Conservation (phyloP, 106 monocot species). For the Platanthera guangdongensis region DNA sequence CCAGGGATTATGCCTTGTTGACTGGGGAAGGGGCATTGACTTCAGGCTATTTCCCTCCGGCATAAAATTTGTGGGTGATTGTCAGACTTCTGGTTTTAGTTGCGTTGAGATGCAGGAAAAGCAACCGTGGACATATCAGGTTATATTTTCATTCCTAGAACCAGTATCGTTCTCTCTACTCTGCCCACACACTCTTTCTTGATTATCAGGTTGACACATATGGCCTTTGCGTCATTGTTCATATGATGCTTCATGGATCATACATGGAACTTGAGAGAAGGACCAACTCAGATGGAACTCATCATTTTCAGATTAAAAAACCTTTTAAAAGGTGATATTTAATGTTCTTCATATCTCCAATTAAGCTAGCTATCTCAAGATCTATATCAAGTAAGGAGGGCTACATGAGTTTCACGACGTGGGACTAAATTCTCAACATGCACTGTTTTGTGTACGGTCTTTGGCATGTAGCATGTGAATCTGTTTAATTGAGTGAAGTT, state of each 20-base stretch:
- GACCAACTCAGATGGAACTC: conserved; percentile 33
- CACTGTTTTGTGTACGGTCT: no score
- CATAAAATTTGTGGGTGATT: conserved; percentile 59
- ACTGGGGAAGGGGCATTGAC: conserved; percentile 93
- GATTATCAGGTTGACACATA: conserved; percentile 74
- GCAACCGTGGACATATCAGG: conserved; percentile 76
- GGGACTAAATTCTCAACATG: no score
- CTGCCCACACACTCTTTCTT: background rate
- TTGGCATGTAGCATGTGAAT: no score
- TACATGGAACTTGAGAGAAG: conserved; percentile 79
- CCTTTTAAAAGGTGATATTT: conserved; percentile 61
- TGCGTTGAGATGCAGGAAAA: conserved; percentile 89
- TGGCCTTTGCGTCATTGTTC: conserved; percentile 71
- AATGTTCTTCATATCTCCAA: background rate
- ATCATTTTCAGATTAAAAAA: conserved; percentile 60
- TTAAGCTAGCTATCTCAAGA: background rate
- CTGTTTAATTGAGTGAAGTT: no score
- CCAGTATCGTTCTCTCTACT: background rate
- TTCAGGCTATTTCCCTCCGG: conserved; percentile 49
- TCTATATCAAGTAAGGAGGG: no score
- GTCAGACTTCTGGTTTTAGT: conserved; percentile 73
- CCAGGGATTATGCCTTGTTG: conserved; percentile 94
- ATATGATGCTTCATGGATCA: conserved; percentile 94
- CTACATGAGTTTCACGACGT: no score
- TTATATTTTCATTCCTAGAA: conserved; percentile 2